Evolutionary conservation across 1,284 basidiomycete species (phyloP).

Genomic region (Microbotryum saponariae): DNA sequence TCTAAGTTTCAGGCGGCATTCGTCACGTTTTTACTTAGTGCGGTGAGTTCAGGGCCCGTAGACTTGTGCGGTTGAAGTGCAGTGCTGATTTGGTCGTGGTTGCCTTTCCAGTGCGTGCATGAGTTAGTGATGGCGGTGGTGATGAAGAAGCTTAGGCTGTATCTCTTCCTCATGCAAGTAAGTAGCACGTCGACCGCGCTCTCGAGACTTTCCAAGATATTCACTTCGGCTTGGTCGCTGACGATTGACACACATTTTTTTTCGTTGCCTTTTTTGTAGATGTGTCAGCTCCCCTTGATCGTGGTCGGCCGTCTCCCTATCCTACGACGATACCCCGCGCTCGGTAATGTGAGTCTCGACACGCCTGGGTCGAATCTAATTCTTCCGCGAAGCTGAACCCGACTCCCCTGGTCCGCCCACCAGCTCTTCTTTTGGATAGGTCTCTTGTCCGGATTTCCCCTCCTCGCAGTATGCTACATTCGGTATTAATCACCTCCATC

Average conservation of each 20-base stretch:
- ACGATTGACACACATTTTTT: no score
- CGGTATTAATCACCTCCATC: slow-evolving; percentile 1
- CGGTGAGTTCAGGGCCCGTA: slow-evolving; percentile 43
- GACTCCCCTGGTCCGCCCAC: not conserved
- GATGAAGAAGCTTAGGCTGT: slow-evolving; percentile 76
- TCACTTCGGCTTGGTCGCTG: not conserved
- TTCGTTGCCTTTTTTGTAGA: slow-evolving; percentile 45
- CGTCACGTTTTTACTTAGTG: slow-evolving; percentile 82
- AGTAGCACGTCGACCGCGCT: not conserved
- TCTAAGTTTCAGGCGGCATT: slow-evolving; percentile 75
- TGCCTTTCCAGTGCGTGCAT: slow-evolving; percentile 52
- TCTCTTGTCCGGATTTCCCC: slow-evolving; percentile 70
- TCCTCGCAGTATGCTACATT: slow-evolving; percentile 73
- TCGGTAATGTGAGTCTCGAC: slow-evolving; percentile 45
- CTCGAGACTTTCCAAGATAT: no score
- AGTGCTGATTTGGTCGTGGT: not conserved
- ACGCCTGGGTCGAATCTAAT: not conserved
- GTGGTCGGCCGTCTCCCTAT: slow-evolving; percentile 64
- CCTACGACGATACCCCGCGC: slow-evolving; percentile 67
- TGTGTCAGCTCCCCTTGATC: slow-evolving; percentile 88
- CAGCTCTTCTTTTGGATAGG: slow-evolving; percentile 85
- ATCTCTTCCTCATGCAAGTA: slow-evolving; percentile 61
- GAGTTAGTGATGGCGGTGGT: slow-evolving; percentile 95
- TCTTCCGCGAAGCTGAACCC: not conserved
- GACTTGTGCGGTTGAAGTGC: no score